phyloP scores from a whole-genome alignment of 1,139 yeast genomes.

The Debaryomyces subglobosus region DNA sequence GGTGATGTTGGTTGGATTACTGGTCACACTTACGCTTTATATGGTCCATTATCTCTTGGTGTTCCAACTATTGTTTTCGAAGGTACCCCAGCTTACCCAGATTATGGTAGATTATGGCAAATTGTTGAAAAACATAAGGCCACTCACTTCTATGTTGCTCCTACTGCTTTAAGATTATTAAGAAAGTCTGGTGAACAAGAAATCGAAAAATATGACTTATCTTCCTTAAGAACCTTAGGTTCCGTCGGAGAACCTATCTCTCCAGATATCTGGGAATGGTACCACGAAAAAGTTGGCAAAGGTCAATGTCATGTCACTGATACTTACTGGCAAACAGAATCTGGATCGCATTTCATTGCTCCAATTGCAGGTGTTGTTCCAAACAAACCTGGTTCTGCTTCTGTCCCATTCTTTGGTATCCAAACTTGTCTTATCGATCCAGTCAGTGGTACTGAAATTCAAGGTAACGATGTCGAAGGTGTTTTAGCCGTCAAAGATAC shows the following conservation, averaged over 20 bases:
- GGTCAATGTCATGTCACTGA: conserved; percentile 85
- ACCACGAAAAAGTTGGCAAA: conserved; percentile 88
- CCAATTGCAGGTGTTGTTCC: conserved; percentile 95
- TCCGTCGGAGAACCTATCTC: conserved; percentile 99
- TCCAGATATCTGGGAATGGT: conserved; percentile 99
- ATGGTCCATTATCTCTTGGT: conserved; percentile 91
- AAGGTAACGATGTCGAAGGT: conserved; percentile 94
- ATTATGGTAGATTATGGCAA: conserved; percentile 96
- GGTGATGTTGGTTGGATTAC: conserved; percentile 99
- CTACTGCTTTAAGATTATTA: conserved; percentile 93
- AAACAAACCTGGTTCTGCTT: conserved; percentile 96
- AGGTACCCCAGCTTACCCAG: conserved; percentile 98
- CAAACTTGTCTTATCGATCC: conserved; percentile 92
- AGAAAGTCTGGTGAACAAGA: conserved; percentile 91
- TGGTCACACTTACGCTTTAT: conserved; percentile 94
- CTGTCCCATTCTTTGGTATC: conserved; percentile 95
- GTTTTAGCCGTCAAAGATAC: conserved; percentile 85
- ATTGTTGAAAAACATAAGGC: conserved; percentile 91
- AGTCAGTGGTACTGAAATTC: conserved; percentile 77
- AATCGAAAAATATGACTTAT: conserved; percentile 81
- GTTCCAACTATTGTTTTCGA: conserved; percentile 91
- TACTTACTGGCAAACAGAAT: conserved; percentile 99
- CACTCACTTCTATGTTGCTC: conserved; percentile 97
- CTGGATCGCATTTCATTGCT: conserved; percentile 94
- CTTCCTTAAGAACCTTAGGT: conserved; percentile 92